Conservation (phyloP, 179 eudicot species). For the Beta corolliflora region DNA sequence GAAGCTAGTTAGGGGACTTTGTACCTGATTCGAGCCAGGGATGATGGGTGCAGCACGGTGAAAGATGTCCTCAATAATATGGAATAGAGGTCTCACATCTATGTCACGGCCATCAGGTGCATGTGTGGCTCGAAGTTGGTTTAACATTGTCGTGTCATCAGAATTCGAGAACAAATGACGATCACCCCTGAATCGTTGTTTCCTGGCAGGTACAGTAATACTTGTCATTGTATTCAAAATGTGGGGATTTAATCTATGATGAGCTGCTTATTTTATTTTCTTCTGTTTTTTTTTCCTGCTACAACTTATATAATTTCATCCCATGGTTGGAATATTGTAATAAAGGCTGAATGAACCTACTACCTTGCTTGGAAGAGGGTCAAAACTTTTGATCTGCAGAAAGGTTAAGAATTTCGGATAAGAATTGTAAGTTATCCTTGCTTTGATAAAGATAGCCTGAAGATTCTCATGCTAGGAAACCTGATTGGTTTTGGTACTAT, state of each 20-base stretch:
- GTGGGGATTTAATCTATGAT: background rate
- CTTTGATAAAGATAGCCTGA: conserved; percentile 1
- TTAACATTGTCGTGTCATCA: conserved; percentile 61
- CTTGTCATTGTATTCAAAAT: conserved; percentile 27
- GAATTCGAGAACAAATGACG: conserved; percentile 53
- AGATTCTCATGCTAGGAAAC: background rate
- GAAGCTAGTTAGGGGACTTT: background rate
- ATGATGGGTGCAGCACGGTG: conserved; percentile 44
- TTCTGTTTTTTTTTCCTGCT: background rate
- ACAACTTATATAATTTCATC: conserved; percentile 30
- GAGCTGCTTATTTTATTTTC: background rate
- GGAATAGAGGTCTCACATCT: conserved; percentile 57
- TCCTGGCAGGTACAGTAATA: conserved; percentile 38
- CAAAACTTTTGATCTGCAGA: conserved; percentile 22
- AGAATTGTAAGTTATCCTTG: conserved; percentile 26
- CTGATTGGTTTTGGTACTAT: conserved; percentile 10
- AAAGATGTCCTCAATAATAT: conserved; percentile 61
- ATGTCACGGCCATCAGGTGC: conserved; percentile 67
- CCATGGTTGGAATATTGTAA: conserved; percentile 13
- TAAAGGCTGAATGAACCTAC: conserved; percentile 39
- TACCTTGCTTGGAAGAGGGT: conserved; percentile 60
- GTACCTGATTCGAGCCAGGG: conserved; percentile 44
- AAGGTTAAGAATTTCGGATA: conserved; percentile 35
- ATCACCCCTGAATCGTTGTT: conserved; percentile 42
- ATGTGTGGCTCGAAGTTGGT: conserved; percentile 58